A percentile compares a stretch with the other conserved stretches of the same genome.
Evolutionary conservation across 1,139 yeast species (phyloP).

Genomic region (Yamadazyma siamensis): DNA sequence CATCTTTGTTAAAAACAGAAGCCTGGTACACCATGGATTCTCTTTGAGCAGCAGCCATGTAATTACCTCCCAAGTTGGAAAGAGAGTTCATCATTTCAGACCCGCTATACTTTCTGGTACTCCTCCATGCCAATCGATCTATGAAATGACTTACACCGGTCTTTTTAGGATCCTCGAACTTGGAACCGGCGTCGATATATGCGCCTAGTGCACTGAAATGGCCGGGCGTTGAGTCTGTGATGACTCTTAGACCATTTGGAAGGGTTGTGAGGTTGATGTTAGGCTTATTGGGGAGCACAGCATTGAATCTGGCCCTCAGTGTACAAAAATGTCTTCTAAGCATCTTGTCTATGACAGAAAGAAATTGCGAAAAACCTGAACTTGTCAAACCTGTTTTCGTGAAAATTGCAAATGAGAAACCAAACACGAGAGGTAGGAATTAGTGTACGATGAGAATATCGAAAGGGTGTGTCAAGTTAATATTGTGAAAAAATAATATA

Average conservation of each 20-base stretch:
- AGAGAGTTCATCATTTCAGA: conserved; percentile 71
- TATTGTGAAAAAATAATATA: too few species aligned
- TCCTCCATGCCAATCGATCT: conserved; percentile 85
- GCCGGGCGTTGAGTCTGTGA: conserved; percentile 84
- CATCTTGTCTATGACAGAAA: conserved; percentile 5
- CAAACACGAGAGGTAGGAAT: conserved; percentile 1
- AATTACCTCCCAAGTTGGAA: conserved; percentile 87
- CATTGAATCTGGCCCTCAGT: conserved; percentile 6
- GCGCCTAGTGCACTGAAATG: conserved; percentile 91
- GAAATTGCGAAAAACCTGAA: neutral
- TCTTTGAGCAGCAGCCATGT: conserved; percentile 89
- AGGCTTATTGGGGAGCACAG: conserved; percentile 14
- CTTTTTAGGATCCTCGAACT: conserved; percentile 59
- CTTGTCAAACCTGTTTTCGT: neutral
- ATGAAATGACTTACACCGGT: conserved; percentile 79
- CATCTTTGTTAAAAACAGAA: conserved; percentile 83
- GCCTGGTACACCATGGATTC: conserved; percentile 94
- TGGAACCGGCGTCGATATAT: conserved; percentile 86
- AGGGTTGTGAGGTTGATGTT: conserved; percentile 50
- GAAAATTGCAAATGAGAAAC: conserved; percentile 1
- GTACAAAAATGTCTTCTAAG: conserved; percentile 11
- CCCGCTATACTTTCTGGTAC: conserved; percentile 63
- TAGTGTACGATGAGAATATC: too few species aligned
- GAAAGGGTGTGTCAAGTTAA: too few species aligned
- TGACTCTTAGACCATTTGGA: conserved; percentile 76